Percentiles rank a stretch among this genome's conserved stretches.
These are phyloP conservation scores for Cucurbita pepo DNA, from an alignment of 306 rosid species.

Conservation along the genomic window DNA sequence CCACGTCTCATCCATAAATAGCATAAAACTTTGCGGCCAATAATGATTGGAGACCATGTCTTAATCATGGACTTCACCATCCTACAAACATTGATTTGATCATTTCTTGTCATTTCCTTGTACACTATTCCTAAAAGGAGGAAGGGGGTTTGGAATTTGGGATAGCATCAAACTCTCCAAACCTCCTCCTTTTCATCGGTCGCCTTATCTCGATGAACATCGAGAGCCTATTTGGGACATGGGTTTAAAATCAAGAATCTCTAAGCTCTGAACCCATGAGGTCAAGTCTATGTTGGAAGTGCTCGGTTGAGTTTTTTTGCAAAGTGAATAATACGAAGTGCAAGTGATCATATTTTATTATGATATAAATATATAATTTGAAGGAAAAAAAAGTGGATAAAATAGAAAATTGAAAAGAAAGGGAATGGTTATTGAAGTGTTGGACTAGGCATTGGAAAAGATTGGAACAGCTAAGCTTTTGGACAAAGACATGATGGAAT, in stretches of 20 bases:
- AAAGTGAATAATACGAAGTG: too few species aligned
- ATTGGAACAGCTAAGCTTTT: conserved; percentile 53
- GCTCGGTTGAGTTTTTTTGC: too few species aligned
- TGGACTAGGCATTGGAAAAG: conserved; percentile 30
- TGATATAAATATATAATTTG: too few species aligned
- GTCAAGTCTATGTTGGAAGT: too few species aligned
- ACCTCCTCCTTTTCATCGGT: neutral
- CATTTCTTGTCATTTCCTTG: conserved; percentile 36
- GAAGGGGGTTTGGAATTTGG: conserved; percentile 21
- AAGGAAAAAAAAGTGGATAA: neutral
- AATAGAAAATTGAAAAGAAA: neutral
- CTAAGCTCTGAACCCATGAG: too few species aligned
- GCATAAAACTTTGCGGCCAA: conserved; percentile 9
- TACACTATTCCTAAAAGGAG: conserved; percentile 19
- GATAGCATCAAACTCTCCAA: conserved; percentile 29
- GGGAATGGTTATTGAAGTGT: neutral
- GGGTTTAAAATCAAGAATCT: too few species aligned
- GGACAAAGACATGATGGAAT: conserved; percentile 59
- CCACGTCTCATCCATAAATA: conserved; percentile 19
- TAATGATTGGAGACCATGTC: conserved; percentile 45
- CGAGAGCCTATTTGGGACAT: too few species aligned
- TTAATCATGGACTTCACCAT: conserved; percentile 33
- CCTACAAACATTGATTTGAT: conserved; percentile 44
- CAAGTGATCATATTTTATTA: too few species aligned
- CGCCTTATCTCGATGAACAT: neutral